Conservation (phyloP, 768 basidiomycete species). For the Kwoniella shandongensis region DNA sequence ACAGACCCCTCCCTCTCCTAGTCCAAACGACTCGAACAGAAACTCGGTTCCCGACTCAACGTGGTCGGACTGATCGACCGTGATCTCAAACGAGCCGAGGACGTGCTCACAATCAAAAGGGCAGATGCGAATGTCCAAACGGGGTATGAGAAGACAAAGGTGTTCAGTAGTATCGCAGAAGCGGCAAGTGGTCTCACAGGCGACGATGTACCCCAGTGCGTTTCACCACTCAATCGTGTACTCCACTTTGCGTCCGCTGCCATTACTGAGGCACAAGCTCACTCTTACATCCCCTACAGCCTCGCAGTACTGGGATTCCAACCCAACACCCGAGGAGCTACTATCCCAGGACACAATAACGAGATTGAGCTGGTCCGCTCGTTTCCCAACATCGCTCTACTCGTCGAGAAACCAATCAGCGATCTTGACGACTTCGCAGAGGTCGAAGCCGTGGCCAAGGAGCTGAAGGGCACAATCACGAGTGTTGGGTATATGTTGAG, state of each 20-base stretch:
- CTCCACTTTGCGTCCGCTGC: no score
- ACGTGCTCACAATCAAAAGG: slow-evolving; percentile 75
- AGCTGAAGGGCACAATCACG: slow-evolving; percentile 48
- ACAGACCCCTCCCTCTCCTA: slow-evolving; percentile 20
- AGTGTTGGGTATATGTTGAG: slow-evolving; percentile 69
- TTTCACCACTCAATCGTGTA: slow-evolving; percentile 3
- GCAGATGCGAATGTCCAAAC: slow-evolving; percentile 77
- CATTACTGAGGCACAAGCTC: no score
- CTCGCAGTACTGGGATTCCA: slow-evolving; percentile 62
- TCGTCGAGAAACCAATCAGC: slow-evolving; percentile 87
- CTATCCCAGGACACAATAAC: slow-evolving; percentile 69
- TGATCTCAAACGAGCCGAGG: slow-evolving; percentile 71
- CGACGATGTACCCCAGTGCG: slow-evolving; percentile 23
- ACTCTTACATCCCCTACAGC: slow-evolving; percentile 76
- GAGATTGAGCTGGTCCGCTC: slow-evolving; percentile 78
- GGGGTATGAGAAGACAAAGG: slow-evolving; percentile 74
- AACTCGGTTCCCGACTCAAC: slow-evolving; percentile 89
- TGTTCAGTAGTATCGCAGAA: slow-evolving; percentile 27
- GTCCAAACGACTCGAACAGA: slow-evolving; percentile 52
- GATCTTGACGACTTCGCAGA: slow-evolving; percentile 58
- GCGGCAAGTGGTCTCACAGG: slow-evolving; percentile 20
- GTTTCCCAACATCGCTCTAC: slow-evolving; percentile 84
- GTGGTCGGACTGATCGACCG: slow-evolving; percentile 93
- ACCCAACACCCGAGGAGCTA: slow-evolving; percentile 78
- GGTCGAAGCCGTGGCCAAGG: slow-evolving; percentile 19